Conservation (phyloP, 225 moss, liverwort and hornwort genomes). For the Asterella californica region DNA sequence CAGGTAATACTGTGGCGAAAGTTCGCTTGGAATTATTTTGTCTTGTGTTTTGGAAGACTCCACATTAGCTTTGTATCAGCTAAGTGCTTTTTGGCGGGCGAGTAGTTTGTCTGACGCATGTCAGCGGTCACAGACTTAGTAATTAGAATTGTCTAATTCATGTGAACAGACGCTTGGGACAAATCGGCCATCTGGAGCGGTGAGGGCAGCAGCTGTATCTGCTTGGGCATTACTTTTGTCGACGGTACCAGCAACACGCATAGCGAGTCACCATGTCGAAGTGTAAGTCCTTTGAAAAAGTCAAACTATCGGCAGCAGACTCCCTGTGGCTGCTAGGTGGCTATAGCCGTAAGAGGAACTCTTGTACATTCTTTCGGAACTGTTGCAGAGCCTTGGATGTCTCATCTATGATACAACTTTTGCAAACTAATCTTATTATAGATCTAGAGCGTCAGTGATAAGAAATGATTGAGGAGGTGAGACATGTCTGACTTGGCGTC, state of each 20-base stretch:
- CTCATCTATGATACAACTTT: too few relatives aligned
- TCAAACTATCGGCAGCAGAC: background rate
- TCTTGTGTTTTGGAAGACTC: background rate
- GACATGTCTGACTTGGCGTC: too few relatives aligned
- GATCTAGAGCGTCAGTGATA: too few relatives aligned
- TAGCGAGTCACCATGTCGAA: constrained; percentile 60
- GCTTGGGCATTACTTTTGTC: constrained; percentile 79
- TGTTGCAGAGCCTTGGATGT: too few relatives aligned
- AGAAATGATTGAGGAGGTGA: too few relatives aligned
- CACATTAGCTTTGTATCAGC: background rate
- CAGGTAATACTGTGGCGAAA: constrained; percentile 45
- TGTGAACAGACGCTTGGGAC: constrained; percentile 54
- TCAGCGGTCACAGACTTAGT: background rate
- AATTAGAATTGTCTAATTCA: background rate
- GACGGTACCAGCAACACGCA: constrained; percentile 56
- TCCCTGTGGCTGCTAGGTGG: background rate
- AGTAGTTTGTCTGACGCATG: background rate
- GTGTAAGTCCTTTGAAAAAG: constrained; percentile 39
- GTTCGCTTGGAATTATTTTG: too few relatives aligned
- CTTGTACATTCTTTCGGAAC: background rate
- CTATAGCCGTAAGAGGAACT: background rate
- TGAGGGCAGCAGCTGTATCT: constrained; percentile 64
- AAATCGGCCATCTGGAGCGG: constrained; percentile 51
- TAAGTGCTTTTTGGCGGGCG: background rate
- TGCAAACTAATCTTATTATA: too few relatives aligned